Percentiles rank a stretch among this genome's conserved stretches.
Conservation (phyloP, 805 yeast species). For the Lachancea nothofagi region DNA sequence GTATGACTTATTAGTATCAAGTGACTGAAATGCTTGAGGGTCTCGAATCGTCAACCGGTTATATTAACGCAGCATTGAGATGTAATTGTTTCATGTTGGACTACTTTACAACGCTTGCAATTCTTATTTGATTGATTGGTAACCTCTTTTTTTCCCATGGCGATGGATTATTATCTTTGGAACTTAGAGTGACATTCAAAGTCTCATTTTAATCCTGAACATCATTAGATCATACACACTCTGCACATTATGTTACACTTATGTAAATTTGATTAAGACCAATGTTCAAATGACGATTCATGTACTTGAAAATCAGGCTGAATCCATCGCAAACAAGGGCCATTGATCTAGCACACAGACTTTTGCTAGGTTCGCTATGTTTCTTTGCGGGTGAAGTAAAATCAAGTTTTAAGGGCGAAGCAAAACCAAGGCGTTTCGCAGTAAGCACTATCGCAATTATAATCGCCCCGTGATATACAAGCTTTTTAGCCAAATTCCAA, state of each 20-base stretch:
- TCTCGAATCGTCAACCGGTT: too few species aligned
- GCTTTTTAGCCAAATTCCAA: not conserved
- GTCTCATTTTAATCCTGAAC: too few species aligned
- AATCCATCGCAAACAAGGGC: slow-evolving; percentile 2
- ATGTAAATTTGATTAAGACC: slow-evolving; percentile 3
- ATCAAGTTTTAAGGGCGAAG: slow-evolving; percentile 4
- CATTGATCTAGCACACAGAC: not conserved
- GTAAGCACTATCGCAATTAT: not conserved
- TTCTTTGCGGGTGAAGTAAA: not conserved
- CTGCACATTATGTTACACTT: not conserved
- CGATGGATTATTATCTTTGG: too few species aligned
- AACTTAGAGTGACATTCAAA: too few species aligned
- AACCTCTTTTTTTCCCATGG: too few species aligned
- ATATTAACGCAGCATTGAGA: too few species aligned
- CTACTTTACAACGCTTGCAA: too few species aligned
- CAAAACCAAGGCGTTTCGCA: not conserved
- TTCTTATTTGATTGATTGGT: too few species aligned
- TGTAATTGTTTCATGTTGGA: too few species aligned
- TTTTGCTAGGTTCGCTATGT: not conserved
- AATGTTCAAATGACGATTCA: slow-evolving; percentile 1
- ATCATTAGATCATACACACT: too few species aligned
- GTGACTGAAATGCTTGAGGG: too few species aligned
- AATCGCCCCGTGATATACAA: not conserved
- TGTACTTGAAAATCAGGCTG: not conserved
- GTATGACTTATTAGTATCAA: too few species aligned